phyloP scores from a whole-genome alignment of 306 rosid species.

The Sesbania bispinosa region DNA sequence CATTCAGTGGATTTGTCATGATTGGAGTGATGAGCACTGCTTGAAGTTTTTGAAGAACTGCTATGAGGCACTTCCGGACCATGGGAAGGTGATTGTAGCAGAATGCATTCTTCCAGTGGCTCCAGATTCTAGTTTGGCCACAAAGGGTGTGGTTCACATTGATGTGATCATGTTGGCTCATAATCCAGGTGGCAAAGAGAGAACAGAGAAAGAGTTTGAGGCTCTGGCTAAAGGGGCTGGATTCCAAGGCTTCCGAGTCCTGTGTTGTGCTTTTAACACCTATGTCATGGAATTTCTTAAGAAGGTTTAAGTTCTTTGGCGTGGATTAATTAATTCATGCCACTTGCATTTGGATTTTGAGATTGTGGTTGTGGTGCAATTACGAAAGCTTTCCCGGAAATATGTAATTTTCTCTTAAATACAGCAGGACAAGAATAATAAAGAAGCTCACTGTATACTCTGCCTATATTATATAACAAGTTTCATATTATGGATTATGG shows the following conservation, averaged over 20 bases:
- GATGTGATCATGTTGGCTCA: constrained; percentile 90
- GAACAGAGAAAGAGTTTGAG: constrained; percentile 78
- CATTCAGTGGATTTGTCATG: constrained; percentile 81
- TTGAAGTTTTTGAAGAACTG: constrained; percentile 76
- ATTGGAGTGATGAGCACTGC: constrained; percentile 96
- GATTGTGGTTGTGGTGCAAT: neutral
- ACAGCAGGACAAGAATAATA: constrained; percentile 8
- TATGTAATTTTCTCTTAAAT: constrained; percentile 3
- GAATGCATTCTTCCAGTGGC: constrained; percentile 90
- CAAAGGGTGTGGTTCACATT: constrained; percentile 67
- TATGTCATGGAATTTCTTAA: constrained; percentile 75
- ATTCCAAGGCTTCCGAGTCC: constrained; percentile 60
- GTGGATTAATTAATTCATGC: neutral
- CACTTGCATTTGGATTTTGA: constrained; percentile 24
- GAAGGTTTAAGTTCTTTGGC: constrained; percentile 32
- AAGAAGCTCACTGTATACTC: constrained; percentile 7
- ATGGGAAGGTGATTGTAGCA: constrained; percentile 87
- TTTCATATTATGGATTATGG: neutral
- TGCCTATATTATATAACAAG: constrained; percentile 22
- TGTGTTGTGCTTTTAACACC: constrained; percentile 66
- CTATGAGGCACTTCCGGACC: constrained; percentile 62
- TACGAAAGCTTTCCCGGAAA: neutral
- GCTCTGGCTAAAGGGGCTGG: constrained; percentile 75
- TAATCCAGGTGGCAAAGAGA: constrained; percentile 91
- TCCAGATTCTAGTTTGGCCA: constrained; percentile 77